Evolutionary conservation across 2,329 filamentous ascomycete species (phyloP).

Genomic region (Metarhizium guizhouense): DNA sequence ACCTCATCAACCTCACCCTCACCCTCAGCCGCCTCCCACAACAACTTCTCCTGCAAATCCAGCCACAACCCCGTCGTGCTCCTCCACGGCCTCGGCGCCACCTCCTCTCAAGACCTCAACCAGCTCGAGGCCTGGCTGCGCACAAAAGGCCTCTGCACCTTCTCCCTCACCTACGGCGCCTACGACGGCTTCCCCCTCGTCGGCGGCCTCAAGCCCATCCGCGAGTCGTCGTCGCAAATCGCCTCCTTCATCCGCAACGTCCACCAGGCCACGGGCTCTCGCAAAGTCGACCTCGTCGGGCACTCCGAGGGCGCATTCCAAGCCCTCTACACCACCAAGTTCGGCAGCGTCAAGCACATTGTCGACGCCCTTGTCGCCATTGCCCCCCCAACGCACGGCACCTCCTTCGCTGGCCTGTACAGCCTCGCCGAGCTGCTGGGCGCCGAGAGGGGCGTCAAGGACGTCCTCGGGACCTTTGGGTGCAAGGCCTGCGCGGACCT

Average conservation of each 20-base stretch:
- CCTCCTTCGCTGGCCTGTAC: slow-evolving; percentile 10
- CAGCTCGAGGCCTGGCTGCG: slow-evolving; percentile 11
- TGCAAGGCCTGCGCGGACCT: slow-evolving; percentile 10
- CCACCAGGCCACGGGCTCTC: slow-evolving; percentile 8
- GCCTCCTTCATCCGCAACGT: slow-evolving; percentile 11
- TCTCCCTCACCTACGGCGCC: slow-evolving; percentile 13
- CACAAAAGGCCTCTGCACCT: slow-evolving; percentile 11
- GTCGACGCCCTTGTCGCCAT: slow-evolving; percentile 13
- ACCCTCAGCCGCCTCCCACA: background rate
- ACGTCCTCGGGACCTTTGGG: slow-evolving; percentile 3
- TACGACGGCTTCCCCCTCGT: slow-evolving; percentile 10
- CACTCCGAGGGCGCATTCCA: slow-evolving; percentile 15
- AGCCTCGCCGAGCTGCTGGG: slow-evolving; percentile 6
- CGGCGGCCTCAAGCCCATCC: slow-evolving; percentile 12
- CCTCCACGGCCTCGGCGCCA: slow-evolving; percentile 13
- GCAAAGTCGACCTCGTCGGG: slow-evolving; percentile 14
- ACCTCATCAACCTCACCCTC: background rate
- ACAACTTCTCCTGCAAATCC: slow-evolving; percentile 11
- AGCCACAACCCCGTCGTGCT: slow-evolving; percentile 13
- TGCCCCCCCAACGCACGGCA: slow-evolving; percentile 14
- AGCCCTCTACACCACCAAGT: slow-evolving; percentile 13
- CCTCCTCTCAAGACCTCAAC: slow-evolving; percentile 11
- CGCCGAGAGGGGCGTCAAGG: background rate
- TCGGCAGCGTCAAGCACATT: slow-evolving; percentile 6
- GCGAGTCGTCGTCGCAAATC: slow-evolving; percentile 11